Base-by-base conservation (phyloP, 495 filamentous ascomycete genomes). In the Penicillium soppii region DNA sequence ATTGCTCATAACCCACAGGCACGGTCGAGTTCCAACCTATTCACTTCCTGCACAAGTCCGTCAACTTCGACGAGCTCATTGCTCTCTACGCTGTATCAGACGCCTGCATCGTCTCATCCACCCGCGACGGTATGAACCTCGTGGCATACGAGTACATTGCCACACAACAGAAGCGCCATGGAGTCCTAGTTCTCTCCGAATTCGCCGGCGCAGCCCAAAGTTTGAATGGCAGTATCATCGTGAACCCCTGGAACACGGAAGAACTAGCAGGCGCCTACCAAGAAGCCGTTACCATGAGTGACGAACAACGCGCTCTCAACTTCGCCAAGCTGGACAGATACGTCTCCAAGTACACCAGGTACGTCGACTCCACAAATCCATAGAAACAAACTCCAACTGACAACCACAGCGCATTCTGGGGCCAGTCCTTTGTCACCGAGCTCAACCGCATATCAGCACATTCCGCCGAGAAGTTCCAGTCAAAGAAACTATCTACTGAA, bases 61-160 rank as follows among this genome's bases (percentile, higher is more conserved):
- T 97, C 65, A 78, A 83, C 35, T 96, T 96, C 57, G 88, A 96
- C 55, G 92, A 97, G 69, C 81, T 97, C 16, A 88, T 94, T 42
- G 92, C 92, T 0, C 79, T 97, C 3, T 97, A 97, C 58, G 89
- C 92, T 15, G 87, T 96, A 17, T 94, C 89, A 7, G 94, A 97
- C 66, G 91, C 90, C 22, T 97, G 92, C 65, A 82, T 97, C 16
- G 92, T 97, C 36, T 92, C 89, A 21, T 97, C 92, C 2, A 97
- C 94, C 5, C 82, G 94, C n/a, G 92, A 97, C 64, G 92, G 92
- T 51, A 97, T 97, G 92, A 97, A 97, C 66, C 81, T 97, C n/a
- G 92, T 97, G 26, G 94, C 90, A 19, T 97, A 95, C 71, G 92
- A 97, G 72, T 97, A 97, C 73, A 95, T 97, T 52, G 94, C 92